Evolutionary conservation across 2,329 filamentous ascomycete genomes (phyloP).

Genomic region (Monosporascus cannonballus): DNA sequence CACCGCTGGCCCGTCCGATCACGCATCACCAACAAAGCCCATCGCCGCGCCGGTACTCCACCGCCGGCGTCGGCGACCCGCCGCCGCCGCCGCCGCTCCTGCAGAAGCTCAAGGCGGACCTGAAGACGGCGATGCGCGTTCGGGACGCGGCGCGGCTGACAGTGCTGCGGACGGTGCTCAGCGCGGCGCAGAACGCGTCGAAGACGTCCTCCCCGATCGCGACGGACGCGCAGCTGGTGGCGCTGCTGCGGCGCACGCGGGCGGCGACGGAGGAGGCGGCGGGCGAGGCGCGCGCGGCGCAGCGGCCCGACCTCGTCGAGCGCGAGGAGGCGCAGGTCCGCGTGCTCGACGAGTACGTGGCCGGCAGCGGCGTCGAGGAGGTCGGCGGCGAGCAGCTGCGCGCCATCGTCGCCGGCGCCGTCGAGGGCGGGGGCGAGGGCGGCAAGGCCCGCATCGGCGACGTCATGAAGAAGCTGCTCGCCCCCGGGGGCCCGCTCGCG

Average conservation of each 20-base stretch:
- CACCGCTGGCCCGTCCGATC: slow-evolving; percentile 5
- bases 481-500: slow-evolving; percentile 45
- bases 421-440: slow-evolving; percentile 35
- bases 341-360: slow-evolving; percentile 61
- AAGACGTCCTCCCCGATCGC: slow-evolving; percentile 66
- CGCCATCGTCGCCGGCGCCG: slow-evolving; percentile 42
- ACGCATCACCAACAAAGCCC: slow-evolving; percentile 8
- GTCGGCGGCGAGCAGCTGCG: slow-evolving; percentile 54
- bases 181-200: slow-evolving; percentile 67
- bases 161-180: slow-evolving; percentile 63
- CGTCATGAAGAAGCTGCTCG: slow-evolving; percentile 56
- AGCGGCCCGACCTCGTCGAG: slow-evolving; percentile 61
- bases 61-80: slow-evolving; percentile 24
- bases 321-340: slow-evolving; percentile 63
- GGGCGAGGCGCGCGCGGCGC: slow-evolving; percentile 57
- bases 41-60: slow-evolving; percentile 1
- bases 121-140: slow-evolving; percentile 60
- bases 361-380: slow-evolving; percentile 51
- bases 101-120: slow-evolving; percentile 50
- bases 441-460: slow-evolving; percentile 48
- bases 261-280: slow-evolving; percentile 52
- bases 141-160: slow-evolving; percentile 60
- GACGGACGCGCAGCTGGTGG: slow-evolving; percentile 64
- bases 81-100: slow-evolving; percentile 38
- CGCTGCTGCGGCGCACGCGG: slow-evolving; percentile 59